phyloP scores from a whole-genome alignment of 176 grass and related monocot species.

The Rhynchospora breviuscula region DNA sequence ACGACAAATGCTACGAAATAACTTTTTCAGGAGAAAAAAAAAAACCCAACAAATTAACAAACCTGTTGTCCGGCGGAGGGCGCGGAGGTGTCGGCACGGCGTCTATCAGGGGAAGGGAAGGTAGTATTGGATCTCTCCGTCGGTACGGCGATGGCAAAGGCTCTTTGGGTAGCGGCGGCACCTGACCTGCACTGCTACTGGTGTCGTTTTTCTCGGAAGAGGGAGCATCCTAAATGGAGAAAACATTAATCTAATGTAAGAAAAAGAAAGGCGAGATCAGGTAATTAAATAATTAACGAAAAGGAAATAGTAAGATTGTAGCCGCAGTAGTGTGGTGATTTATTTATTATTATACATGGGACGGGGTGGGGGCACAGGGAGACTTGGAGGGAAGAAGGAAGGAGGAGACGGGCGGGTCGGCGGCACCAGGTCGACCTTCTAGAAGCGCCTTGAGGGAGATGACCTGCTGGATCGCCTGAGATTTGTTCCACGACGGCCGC shows the following conservation, averaged over 20 bases:
- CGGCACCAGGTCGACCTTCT: conserved; percentile 31
- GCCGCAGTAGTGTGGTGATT: too few species aligned
- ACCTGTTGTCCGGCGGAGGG: conserved; percentile 30
- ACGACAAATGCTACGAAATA: not conserved
- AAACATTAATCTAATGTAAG: not conserved
- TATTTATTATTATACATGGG: conserved; percentile 25
- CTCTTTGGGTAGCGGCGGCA: not conserved
- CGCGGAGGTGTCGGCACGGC: not conserved
- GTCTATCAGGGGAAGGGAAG: not conserved
- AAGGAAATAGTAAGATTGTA: not conserved
- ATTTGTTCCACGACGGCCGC: conserved; percentile 54
- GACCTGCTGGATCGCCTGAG: conserved; percentile 51
- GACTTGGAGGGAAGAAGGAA: conserved; percentile 13
- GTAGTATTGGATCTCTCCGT: conserved; percentile 29
- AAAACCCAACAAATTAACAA: not conserved
- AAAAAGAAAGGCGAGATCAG: not conserved
- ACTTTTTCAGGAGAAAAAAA: not conserved
- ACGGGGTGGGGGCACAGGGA: not conserved
- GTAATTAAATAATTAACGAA: not conserved
- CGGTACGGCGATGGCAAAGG: conserved; percentile 27
- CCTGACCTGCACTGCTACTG: not conserved
- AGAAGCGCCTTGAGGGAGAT: conserved; percentile 43
- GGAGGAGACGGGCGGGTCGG: conserved; percentile 15
- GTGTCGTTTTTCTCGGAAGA: conserved; percentile 10
- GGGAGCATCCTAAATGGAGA: not conserved